These are phyloP conservation scores for Syzygium malaccense DNA, from an alignment of 441 rosid genomes.

Conservation along the genomic window DNA sequence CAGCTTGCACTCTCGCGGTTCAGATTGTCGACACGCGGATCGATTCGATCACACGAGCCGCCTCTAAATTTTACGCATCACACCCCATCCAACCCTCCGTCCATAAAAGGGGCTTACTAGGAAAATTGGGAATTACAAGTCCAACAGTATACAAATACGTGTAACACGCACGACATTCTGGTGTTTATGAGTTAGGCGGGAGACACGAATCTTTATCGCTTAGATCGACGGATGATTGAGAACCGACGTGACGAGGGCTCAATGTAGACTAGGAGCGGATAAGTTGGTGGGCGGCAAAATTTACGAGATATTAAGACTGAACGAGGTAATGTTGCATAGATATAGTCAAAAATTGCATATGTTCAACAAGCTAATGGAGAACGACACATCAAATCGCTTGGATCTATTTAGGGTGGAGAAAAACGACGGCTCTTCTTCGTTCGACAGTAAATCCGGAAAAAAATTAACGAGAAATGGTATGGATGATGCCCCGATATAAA, in stretches of 20 bases:
- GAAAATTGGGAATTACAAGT: background rate
- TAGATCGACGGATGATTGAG: background rate
- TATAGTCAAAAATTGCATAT: background rate
- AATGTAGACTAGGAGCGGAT: background rate
- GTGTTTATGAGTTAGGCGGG: background rate
- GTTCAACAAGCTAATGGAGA: background rate
- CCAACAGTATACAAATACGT: background rate
- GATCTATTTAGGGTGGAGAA: background rate
- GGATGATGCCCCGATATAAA: background rate
- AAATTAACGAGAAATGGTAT: background rate
- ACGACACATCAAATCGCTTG: background rate
- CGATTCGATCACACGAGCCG: background rate
- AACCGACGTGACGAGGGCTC: background rate
- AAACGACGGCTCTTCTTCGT: background rate
- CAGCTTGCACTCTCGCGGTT: background rate
- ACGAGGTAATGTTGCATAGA: background rate
- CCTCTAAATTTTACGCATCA: background rate
- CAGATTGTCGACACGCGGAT: background rate
- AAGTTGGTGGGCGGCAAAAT: background rate
- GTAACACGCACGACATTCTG: background rate
- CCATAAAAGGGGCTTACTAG: background rate
- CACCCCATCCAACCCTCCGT: background rate
- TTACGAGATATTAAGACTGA: fast-evolving
- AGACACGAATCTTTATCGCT: background rate
- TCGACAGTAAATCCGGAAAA: background rate